Base-by-base conservation (phyloP, 2,329 filamentous ascomycete genomes). In the Penicillium aurantiogriseum region DNA sequence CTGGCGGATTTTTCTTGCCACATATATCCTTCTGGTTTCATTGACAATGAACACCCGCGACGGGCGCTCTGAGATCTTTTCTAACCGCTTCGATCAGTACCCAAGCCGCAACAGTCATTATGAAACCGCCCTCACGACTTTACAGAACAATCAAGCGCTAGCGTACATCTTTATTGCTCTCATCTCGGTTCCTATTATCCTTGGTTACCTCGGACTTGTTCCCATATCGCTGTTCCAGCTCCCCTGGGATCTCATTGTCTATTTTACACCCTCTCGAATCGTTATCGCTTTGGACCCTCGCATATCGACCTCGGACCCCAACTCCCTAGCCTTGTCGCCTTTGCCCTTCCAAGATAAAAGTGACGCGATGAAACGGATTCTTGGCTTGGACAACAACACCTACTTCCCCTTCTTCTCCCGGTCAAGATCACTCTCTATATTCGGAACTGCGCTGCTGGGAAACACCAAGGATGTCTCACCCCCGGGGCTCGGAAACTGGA, bases 401-500 rank as follows among this genome's bases (percentile, higher is more conserved):
- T 81, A 85, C 39, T 80, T 83, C 64, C 85, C 80, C 4, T 81
- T 85, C 35, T 81, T 83, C 55, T 81, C 82, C 54, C 80, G 83
- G 21, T 71, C 86, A 2, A 79, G 78, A 39, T 81, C 80, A 13
- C 71, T 88, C 46, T 83, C 83, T 1, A 79, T 75, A 40, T 76
- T 89, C 80, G 49, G 82, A 79, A 73, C 66, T 43, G 70, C 74
- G 1, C 63, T 78, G 19, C 67, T 76, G 8, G 71, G 76, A 21
- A 58, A 60, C 17, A 66, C 57, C 44, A 69, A 68, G 38, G 72
- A 74, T 35, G 66, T 65, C 6, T 60, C 69, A 31, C 78, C 78
- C 4, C 74, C 79, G 5, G 94, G 94, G 0, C 78, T 97, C 52
- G 91, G 91, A 10, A 99, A 99, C 72, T 88, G 87, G 78, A 91